Base-by-base conservation (phyloP, 2,329 filamentous ascomycete species). In the Colletotrichum navitas region DNA sequence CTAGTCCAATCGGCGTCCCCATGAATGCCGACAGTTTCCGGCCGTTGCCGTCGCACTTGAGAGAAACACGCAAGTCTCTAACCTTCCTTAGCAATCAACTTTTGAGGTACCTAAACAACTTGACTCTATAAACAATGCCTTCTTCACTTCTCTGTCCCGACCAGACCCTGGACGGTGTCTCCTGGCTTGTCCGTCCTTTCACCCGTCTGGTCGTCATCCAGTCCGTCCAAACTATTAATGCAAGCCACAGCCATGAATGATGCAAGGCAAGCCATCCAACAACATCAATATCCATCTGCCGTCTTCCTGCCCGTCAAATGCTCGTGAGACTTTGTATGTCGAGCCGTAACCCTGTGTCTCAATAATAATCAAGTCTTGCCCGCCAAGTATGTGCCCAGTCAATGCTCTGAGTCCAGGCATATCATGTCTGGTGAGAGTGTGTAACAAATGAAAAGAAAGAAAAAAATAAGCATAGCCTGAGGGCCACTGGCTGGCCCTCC, bases 231-330 rank as follows among this genome's bases (percentile, higher is more conserved):
- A 24, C 45, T 63, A 52, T 29, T 26, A 45, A 69, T 64, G 54
- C 66, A 71, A 60, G 65, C 65, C 69, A 52, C 32, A 64, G 69
- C 39, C 34, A 18, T 36, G 12, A 14, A 18, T 36, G 12, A 14
- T 41, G 49, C 68, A 55, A 66, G 59, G 58, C 59, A 39, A 71
- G 64, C 47, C 69, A 71, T 71, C 68, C 61, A 70, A 71, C 63
- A 47, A n/a, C 61, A 60, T 55, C 54, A 41, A 39, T 68, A 62
- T 51, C 66, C 62, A 69, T 69, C 63, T 60, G 16, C 43, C n/a
- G 24, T 29, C 32, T 36, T 14, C 14, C 3, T 36, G n/a, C 14
- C 6, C 34, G 24, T 59, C 34, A 36, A 60, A 62, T 45, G 47
- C 32, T n/a, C 21, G 3, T 26, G 49, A 52, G 45, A 52, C 56